These are phyloP conservation scores for Alternaria rosae DNA, from an alignment of 2,329 filamentous ascomycete genomes.

Conservation along the genomic window DNA sequence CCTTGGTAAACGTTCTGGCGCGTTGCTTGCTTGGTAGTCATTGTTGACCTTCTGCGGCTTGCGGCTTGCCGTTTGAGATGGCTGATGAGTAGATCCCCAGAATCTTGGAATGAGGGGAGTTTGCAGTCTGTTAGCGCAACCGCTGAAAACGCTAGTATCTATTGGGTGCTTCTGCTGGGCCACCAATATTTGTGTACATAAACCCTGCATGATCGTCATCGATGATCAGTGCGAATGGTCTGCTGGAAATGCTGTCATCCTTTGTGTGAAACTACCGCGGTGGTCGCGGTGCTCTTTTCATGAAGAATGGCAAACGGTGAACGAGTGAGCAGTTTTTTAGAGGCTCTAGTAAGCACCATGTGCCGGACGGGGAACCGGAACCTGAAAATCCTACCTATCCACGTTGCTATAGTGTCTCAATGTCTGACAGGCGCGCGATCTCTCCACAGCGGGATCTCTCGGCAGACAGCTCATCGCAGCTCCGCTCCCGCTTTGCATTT, in stretches of 20 bases:
- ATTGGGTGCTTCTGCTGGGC: conserved; percentile 35
- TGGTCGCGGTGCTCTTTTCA: conserved; percentile 21
- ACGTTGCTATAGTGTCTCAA: conserved; percentile 3
- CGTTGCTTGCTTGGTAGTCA: conserved; percentile 3
- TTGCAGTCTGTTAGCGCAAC: conserved; percentile 8
- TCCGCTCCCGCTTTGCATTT: conserved; percentile 18
- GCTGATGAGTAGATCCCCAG: conserved; percentile 18
- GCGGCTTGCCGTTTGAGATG: conserved; percentile 15
- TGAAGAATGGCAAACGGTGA: conserved; percentile 17
- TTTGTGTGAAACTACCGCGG: conserved; percentile 19
- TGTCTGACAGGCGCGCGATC: conserved; percentile 16
- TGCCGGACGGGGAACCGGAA: conserved; percentile 20
- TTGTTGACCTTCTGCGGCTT: not conserved
- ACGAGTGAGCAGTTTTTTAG: not conserved
- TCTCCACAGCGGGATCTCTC: conserved; percentile 33
- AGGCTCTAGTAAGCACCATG: conserved; percentile 9
- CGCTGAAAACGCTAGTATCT: conserved; percentile 19
- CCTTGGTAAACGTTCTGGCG: not conserved
- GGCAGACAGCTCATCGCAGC: conserved; percentile 11
- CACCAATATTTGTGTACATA: conserved; percentile 50
- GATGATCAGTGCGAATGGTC: conserved; percentile 27
- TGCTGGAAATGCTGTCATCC: conserved; percentile 33
- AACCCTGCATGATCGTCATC: conserved; percentile 46
- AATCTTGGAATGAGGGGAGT: conserved; percentile 1
- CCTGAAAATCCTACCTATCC: not conserved